Percentiles rank a stretch among this genome's conserved stretches.
Evolutionary conservation across 2,329 filamentous ascomycete species (phyloP).

Genomic region (Ilyonectria mors-panacis): DNA sequence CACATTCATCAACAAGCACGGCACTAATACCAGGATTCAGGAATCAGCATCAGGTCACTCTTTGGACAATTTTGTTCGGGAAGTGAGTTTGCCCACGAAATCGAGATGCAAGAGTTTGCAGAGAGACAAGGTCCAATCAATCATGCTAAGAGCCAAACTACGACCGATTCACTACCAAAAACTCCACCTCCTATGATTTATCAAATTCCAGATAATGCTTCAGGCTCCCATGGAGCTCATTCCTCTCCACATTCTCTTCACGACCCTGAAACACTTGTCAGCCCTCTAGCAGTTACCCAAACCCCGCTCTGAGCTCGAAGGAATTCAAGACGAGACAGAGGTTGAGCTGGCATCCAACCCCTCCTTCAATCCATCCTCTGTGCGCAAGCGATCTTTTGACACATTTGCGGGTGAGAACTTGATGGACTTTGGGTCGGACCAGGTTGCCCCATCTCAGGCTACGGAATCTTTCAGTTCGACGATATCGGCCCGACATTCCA

Average conservation of each 20-base stretch:
- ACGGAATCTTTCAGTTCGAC: constrained; percentile 33
- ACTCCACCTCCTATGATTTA: constrained; percentile 1
- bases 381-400: constrained; percentile 42
- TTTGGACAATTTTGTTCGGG: constrained; percentile 80
- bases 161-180: constrained; percentile 20
- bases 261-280: background rate
- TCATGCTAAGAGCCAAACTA: constrained; percentile 35
- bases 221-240: background rate
- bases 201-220: background rate
- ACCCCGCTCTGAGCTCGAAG: background rate
- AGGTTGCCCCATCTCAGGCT: constrained; percentile 25
- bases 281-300: constrained; percentile 33
- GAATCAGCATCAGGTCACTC: constrained; percentile 74
- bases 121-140: background rate
- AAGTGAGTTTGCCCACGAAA: constrained; percentile 75
- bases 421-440: background rate
- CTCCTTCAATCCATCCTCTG: background rate
- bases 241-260: background rate
- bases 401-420: constrained; percentile 17
- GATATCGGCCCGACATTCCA: constrained; percentile 40
- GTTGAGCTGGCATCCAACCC: background rate
- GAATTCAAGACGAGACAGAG: background rate
- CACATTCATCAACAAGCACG: no score
- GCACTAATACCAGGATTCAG: constrained; percentile 43
- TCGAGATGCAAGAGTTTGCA: constrained; percentile 63